Base-by-base conservation (phyloP, 345 rosid genomes). In the Lagerstroemia speciosa region DNA sequence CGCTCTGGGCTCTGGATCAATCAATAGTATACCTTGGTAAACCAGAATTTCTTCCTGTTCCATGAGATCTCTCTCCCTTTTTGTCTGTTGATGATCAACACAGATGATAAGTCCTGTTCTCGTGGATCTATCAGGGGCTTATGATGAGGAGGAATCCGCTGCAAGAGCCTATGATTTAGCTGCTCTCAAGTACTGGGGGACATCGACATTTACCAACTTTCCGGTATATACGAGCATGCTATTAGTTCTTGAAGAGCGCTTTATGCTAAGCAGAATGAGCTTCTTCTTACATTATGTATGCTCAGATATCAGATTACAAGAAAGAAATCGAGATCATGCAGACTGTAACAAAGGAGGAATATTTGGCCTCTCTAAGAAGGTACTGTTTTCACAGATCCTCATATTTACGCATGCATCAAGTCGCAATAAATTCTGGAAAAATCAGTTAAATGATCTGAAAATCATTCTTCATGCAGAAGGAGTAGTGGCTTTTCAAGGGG, bases 401-500 rank as follows among this genome's bases (percentile, higher is more conserved):
- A 7, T 55, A 7, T 0, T 9, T 6, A 8, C 26, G 8, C 3
- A 26, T 2, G 15, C 24, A 55, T 5, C 30, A 12, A 55, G 29
- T n/a, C 12, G 24, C 61, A 24, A 55, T 8, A 55, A 55, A 8
- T 7, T 26, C 24, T n/a, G 55, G 2, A 20, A 52, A n/a, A 30
- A n/a, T 14, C 6, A 41, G 15, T 45, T 14, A 30, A 64, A 17
- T 36, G 24, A 34, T 5, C 26, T 53, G 62, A 58, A 24, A 32
- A 52, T 32, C 68, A 34, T 32, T 20, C 15, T 20, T 52, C 27
- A 5, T 20, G 20, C 80, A 87, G 92, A 73, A 84, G 79, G 69
- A 87, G 92, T 78, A 87, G 87, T 63, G 89, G 92, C n/a, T 84
- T 84, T 55, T 87, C 92, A 19, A 84, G 92, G 76, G 89, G 89